These are phyloP conservation scores for Heracleum sosnowskyi DNA, from an alignment of 129 eudicot genomes.

Conservation along the genomic window DNA sequence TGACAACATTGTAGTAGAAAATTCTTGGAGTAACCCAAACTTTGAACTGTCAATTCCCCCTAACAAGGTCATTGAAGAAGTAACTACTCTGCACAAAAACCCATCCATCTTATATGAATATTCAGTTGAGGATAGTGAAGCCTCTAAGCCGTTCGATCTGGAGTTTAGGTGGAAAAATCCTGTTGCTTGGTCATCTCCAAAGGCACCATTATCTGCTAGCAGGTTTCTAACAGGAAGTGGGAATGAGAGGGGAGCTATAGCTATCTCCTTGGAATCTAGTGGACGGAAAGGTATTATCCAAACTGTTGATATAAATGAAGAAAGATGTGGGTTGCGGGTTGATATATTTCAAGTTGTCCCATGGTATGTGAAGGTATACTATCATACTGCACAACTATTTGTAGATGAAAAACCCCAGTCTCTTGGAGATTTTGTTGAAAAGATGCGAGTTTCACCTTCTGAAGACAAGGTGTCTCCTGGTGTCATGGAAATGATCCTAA, in stretches of 20 bases:
- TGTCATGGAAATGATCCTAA: slow-evolving; percentile 71
- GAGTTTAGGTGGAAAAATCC: slow-evolving; percentile 74
- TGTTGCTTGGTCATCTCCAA: slow-evolving; percentile 68
- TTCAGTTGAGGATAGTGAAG: slow-evolving; percentile 37
- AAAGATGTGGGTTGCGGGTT: slow-evolving; percentile 44
- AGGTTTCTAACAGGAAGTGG: slow-evolving; percentile 93
- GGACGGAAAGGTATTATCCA: slow-evolving; percentile 24
- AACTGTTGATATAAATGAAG: slow-evolving; percentile 24
- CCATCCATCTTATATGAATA: slow-evolving; percentile 52
- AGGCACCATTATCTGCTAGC: slow-evolving; percentile 71
- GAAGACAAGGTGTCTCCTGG: slow-evolving; percentile 97
- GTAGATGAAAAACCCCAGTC: slow-evolving; percentile 52
- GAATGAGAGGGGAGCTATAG: slow-evolving; percentile 91
- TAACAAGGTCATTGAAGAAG: slow-evolving; percentile 56
- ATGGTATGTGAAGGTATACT: slow-evolving; percentile 95
- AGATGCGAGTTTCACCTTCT: slow-evolving; percentile 75
- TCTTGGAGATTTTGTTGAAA: slow-evolving; percentile 39
- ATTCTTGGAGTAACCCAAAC: slow-evolving; percentile 27
- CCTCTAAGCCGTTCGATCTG: slow-evolving; percentile 58
- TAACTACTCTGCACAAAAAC: slow-evolving; percentile 24
- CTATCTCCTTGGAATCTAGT: slow-evolving; percentile 66
- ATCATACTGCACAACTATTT: slow-evolving; percentile 60
- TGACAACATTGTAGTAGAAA: slow-evolving; percentile 19
- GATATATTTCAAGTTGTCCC: slow-evolving; percentile 92
- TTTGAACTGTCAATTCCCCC: slow-evolving; percentile 60